Conservation (phyloP, 768 basidiomycete species). For the Royoungia palumana region DNA sequence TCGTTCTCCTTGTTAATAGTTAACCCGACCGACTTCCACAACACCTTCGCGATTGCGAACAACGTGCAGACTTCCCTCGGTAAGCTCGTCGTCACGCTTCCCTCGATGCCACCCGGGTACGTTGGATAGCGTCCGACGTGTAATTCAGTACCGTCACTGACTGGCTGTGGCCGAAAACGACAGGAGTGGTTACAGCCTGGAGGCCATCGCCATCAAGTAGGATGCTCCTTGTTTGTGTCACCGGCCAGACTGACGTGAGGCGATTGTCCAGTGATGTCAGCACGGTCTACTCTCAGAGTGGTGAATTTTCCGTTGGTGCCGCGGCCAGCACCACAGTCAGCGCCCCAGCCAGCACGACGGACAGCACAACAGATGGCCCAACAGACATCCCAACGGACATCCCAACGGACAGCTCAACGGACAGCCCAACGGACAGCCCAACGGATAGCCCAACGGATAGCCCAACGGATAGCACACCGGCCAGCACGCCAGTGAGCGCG, state of each 20-base stretch:
- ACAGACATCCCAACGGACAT: constrained; percentile 8
- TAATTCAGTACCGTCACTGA: too few species aligned
- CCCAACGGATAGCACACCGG: too few species aligned
- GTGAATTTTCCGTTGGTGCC: constrained; percentile 41
- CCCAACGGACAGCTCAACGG: constrained; percentile 13
- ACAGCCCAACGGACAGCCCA: too few species aligned
- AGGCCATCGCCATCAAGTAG: constrained; percentile 43
- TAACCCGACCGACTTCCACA: constrained; percentile 47
- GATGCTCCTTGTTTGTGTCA: background rate
- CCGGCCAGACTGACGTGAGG: background rate
- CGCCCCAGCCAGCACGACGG: constrained; percentile 13
- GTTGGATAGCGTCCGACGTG: background rate
- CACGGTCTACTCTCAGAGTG: constrained; percentile 39
- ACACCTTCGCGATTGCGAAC: constrained; percentile 52
- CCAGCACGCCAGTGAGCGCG: too few species aligned
- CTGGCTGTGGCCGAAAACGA: too few species aligned
- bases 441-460: too few species aligned
- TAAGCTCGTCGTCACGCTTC: constrained; percentile 39
- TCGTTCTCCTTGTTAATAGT: constrained; percentile 45
- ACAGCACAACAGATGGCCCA: too few species aligned
- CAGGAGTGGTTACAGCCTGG: constrained; percentile 48
- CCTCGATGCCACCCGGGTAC: constrained; percentile 47
- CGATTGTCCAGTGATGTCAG: constrained; percentile 39
- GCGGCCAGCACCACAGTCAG: constrained; percentile 4
- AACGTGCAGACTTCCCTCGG: constrained; percentile 42